These are phyloP conservation scores for Quercus engelmannii DNA, from an alignment of 306 rosid species.

Conservation along the genomic window DNA sequence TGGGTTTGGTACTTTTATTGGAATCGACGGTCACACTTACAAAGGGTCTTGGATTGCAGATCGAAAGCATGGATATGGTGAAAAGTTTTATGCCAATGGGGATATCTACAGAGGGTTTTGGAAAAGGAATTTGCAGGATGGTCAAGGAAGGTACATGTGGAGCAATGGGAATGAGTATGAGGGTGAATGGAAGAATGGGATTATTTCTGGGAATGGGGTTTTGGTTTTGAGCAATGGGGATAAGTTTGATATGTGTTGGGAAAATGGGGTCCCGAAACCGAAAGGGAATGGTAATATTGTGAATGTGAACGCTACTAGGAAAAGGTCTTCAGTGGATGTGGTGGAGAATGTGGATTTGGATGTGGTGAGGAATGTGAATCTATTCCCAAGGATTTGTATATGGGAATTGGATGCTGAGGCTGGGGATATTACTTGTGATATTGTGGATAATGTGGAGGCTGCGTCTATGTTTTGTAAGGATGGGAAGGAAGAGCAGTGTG, in stretches of 20 bases:
- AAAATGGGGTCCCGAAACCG: constrained; percentile 36
- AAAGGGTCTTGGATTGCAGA: constrained; percentile 36
- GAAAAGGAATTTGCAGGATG: constrained; percentile 46
- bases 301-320: constrained; percentile 30
- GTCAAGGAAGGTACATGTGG: constrained; percentile 51
- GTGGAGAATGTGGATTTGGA: constrained; percentile 15
- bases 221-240: constrained; percentile 41
- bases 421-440: constrained; percentile 57
- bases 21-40: constrained; percentile 36
- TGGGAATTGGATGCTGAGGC: constrained; percentile 59
- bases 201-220: constrained; percentile 40
- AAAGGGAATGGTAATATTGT: constrained; percentile 7
- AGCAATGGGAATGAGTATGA: constrained; percentile 44
- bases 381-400: constrained; percentile 44
- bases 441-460: constrained; percentile 37
- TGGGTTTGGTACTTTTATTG: constrained; percentile 38
- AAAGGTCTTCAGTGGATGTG: constrained; percentile 32
- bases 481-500: constrained; percentile 24
- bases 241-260: constrained; percentile 42
- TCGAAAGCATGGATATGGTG: constrained; percentile 38
- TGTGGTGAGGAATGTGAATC: constrained; percentile 33
- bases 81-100: constrained; percentile 40
- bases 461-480: constrained; percentile 39
- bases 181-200: constrained; percentile 41
- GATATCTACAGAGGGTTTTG: constrained; percentile 49